These are phyloP conservation scores for Citrullus mucosospermus DNA, from an alignment of 306 rosid genomes.

Conservation along the genomic window DNA sequence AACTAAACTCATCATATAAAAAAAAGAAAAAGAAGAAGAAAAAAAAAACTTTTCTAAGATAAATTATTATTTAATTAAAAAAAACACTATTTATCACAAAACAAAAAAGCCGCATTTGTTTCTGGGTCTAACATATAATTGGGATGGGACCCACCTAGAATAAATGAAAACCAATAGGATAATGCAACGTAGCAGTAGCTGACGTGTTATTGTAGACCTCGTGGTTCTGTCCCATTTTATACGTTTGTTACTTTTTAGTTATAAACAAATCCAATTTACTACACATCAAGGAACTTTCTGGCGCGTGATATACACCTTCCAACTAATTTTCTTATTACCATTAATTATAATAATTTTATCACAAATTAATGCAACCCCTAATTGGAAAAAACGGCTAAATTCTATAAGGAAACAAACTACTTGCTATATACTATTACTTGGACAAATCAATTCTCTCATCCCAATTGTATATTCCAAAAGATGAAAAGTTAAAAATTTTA, in stretches of 20 bases:
- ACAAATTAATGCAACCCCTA: neutral
- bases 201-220: neutral
- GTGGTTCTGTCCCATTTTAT: neutral
- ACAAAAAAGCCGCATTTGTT: slow-evolving; percentile 2
- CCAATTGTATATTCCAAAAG: no score
- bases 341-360: neutral
- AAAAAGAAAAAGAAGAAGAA: no score
- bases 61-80: neutral
- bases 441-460: neutral
- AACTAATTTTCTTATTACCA: neutral
- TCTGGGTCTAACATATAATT: slow-evolving; percentile 2
- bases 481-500: no score
- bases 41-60: no score
- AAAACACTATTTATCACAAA: neutral
- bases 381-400: neutral
- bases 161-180: neutral
- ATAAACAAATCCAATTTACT: neutral
- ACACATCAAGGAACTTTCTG: neutral
- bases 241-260: slow-evolving; percentile 6
- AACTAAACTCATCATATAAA: no score
- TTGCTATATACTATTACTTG: neutral
- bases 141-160: neutral
- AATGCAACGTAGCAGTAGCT: slow-evolving; percentile 2
- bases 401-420: neutral
- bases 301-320: slow-evolving; percentile 3